Base-by-base conservation (phyloP, 2,329 filamentous ascomycete species). In the Epichloe elymi region DNA sequence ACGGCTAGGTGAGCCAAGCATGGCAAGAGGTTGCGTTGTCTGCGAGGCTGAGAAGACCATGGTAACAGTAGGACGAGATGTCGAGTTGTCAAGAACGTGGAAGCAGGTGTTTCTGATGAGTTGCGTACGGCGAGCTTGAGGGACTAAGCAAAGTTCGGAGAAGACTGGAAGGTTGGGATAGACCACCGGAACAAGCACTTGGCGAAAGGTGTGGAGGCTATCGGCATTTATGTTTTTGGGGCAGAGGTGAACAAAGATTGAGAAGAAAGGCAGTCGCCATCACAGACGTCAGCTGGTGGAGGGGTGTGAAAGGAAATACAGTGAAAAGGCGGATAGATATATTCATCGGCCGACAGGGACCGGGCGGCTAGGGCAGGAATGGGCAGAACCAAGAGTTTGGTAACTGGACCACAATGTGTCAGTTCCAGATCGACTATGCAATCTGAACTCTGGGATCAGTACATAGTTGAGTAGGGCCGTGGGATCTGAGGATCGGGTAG, bases 201-300 rank as follows among this genome's bases (percentile, higher is more conserved):
- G 8, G 5, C 3, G 19, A 40, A 33, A 26, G 19, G 17, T 26
- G 61, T 61, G 63, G 64, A 61, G 59, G 57, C 58, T 56, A 53
- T 57, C 59, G 57, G 52, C 55, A 61, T 67, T 66, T 66, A 65
- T 66, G 61, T 55, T 64, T 65, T 64, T 56, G 55, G 53, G 56
- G 51, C 11, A 46, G 38, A 38, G 20, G 19, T 43, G 15, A 40
- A 44, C 17, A 35, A 38, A 46, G 43, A 37, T 44, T 15, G 17
- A 40, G 20, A 20, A 44, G 40, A 44, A 47, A 30, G 10, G 10
- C 3, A 40, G 37, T 50, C 26, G 43, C 15, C 36, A 46, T 35
- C 19, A 39, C 36, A 42, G 33, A 38, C 48, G 51, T 49, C 33
- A 41, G 11, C 8, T 39, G 23, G 41, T 39, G 23, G 41, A 44